Conservation (phyloP, 169 alveolate species). For the Cryptosporidium baileyi region DNA sequence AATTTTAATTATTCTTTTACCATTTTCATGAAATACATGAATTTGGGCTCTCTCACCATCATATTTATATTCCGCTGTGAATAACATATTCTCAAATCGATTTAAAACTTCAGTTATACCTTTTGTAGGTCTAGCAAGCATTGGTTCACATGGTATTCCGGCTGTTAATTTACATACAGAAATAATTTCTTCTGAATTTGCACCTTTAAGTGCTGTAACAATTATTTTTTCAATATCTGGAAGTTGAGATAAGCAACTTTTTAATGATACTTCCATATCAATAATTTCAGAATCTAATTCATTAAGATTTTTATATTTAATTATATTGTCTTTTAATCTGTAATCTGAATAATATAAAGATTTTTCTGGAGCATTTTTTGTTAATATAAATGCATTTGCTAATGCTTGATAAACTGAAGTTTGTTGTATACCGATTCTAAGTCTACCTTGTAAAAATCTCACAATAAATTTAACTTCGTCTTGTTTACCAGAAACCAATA, state of each 20-base stretch:
- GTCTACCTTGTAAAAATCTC: conserved; percentile 92
- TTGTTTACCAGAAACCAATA: conserved; percentile 89
- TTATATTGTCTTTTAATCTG: conserved; percentile 64
- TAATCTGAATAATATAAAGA: conserved; percentile 72
- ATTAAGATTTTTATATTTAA: conserved; percentile 43
- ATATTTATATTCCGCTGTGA: conserved; percentile 98
- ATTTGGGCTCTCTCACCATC: conserved; percentile 97
- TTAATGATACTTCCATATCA: conserved; percentile 86
- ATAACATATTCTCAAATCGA: conserved; percentile 88
- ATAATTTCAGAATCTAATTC: conserved; percentile 33
- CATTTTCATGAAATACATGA: conserved; percentile 82
- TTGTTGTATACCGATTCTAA: conserved; percentile 95
- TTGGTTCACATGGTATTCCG: conserved; percentile 98
- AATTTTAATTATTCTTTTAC: conserved; percentile 76
- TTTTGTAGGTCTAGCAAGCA: conserved; percentile 98
- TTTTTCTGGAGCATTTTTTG: conserved; percentile 76
- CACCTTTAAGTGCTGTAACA: conserved; percentile 84
- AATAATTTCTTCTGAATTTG: conserved; percentile 76
- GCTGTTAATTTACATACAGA: conserved; percentile 91
- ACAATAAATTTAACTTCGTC: conserved; percentile 93
- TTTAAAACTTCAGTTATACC: conserved; percentile 81
- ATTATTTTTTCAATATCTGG: conserved; percentile 92
- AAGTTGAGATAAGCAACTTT: conserved; percentile 88
- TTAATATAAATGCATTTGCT: conserved; percentile 78
- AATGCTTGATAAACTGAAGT: conserved; percentile 89